Percentiles rank a stretch among this genome's conserved stretches.
These are phyloP conservation scores for Phytophthora melonis DNA, from an alignment of 352 stramenopile species.

Conservation along the genomic window DNA sequence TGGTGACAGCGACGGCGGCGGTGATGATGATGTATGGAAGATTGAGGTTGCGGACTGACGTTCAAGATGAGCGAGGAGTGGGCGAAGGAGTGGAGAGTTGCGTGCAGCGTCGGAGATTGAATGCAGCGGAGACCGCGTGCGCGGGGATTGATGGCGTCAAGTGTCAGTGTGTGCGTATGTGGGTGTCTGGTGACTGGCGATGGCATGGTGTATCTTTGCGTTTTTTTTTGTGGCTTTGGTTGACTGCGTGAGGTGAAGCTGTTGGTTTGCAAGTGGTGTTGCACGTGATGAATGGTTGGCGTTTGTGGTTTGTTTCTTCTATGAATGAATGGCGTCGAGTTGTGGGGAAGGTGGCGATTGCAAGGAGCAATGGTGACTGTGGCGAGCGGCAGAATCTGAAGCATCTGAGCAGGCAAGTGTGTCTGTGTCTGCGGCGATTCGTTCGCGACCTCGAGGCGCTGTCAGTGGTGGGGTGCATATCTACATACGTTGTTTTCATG, in stretches of 20 bases:
- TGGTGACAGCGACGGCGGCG: background rate
- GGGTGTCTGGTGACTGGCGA: background rate
- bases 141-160: background rate
- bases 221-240: background rate
- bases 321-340: background rate
- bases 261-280: background rate
- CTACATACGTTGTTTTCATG: background rate
- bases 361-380: too few relatives aligned
- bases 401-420: too few relatives aligned
- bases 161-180: background rate
- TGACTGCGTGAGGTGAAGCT: background rate
- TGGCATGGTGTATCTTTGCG: background rate
- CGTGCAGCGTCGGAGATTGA: background rate
- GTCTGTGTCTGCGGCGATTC: too few relatives aligned
- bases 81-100: background rate
- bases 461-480: background rate
- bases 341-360: too few relatives aligned
- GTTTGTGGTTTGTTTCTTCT: background rate
- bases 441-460: background rate
- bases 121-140: background rate
- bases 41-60: background rate
- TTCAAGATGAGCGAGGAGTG: background rate
- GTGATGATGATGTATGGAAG: background rate
- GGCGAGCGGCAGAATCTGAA: too few relatives aligned
- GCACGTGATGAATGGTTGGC: background rate